Evolutionary conservation across 331 rosid genomes (phyloP).

Genomic region (Pyrus hybrid): DNA sequence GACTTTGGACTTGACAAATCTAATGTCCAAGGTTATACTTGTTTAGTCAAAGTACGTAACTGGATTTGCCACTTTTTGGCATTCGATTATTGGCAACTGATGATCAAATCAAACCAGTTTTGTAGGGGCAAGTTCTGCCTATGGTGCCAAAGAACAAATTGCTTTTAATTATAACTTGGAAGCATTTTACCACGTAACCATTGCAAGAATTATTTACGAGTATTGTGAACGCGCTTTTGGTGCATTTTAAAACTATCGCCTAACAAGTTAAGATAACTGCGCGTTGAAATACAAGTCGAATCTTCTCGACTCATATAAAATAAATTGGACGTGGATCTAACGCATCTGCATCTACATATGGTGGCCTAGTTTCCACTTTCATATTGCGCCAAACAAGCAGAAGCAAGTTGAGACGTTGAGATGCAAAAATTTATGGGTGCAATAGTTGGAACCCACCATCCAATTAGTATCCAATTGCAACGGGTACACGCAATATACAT

Average conservation of each 20-base stretch:
- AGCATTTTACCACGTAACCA: neutral
- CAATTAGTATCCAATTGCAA: neutral
- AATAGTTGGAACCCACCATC: neutral
- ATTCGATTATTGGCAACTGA: neutral
- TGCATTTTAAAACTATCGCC: rapidly evolving
- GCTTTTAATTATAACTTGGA: neutral
- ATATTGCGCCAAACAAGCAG: neutral
- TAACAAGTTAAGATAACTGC: no score
- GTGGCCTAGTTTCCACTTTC: neutral
- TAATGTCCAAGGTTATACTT: neutral
- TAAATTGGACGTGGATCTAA: neutral
- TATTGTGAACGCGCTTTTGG: no score
- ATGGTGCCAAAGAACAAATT: neutral
- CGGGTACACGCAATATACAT: neutral
- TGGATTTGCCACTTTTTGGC: slow-evolving; percentile 1
- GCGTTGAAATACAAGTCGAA: neutral
- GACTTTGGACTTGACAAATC: neutral
- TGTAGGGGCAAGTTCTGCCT: neutral
- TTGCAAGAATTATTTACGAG: neutral
- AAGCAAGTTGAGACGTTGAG: neutral
- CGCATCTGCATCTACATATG: neutral
- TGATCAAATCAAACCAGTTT: neutral
- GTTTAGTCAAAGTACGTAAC: neutral
- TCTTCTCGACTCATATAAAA: no score
- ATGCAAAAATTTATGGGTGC: neutral